Percentiles rank a stretch among this genome's conserved stretches.
phyloP scores from a whole-genome alignment of 169 alveolate genomes.

The Theileria equi region DNA sequence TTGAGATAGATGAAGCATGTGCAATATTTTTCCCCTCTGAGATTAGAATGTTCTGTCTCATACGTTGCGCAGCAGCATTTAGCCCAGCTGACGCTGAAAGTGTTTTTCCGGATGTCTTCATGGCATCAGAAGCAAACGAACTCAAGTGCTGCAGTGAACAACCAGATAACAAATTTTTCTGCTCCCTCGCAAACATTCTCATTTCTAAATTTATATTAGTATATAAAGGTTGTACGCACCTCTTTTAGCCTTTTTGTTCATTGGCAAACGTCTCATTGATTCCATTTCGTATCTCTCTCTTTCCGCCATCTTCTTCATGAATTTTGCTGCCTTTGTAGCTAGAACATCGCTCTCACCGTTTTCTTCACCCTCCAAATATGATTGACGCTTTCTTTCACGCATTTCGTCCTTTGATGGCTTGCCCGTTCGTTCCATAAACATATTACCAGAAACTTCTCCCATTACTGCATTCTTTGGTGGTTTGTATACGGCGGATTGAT shows the following conservation, averaged over 20 bases:
- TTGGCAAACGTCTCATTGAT: constrained; percentile 49
- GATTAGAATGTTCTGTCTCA: constrained; percentile 46
- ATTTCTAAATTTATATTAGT: neutral
- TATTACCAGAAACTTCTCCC: neutral
- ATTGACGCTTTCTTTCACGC: too few relatives aligned
- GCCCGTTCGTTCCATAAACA: too few relatives aligned
- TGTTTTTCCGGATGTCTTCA: neutral
- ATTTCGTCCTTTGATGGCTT: too few relatives aligned
- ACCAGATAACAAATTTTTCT: neutral
- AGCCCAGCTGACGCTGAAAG: constrained; percentile 5
- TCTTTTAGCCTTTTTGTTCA: constrained; percentile 52
- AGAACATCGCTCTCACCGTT: constrained; percentile 17
- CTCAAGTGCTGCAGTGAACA: neutral
- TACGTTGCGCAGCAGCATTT: constrained; percentile 50
- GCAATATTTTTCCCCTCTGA: constrained; percentile 36
- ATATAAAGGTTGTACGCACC: neutral
- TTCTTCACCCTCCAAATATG: constrained; percentile 19
- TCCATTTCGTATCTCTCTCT: constrained; percentile 61
- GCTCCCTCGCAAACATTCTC: constrained; percentile 8
- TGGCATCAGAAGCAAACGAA: neutral
- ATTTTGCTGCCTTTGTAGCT: neutral
- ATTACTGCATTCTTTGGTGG: neutral
- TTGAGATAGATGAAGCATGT: neutral
- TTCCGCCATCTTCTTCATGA: constrained; percentile 39
- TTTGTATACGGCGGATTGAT: too few relatives aligned